Conservation (phyloP, 176 grass and related monocot genomes). For the Aegilops bicornis region DNA sequence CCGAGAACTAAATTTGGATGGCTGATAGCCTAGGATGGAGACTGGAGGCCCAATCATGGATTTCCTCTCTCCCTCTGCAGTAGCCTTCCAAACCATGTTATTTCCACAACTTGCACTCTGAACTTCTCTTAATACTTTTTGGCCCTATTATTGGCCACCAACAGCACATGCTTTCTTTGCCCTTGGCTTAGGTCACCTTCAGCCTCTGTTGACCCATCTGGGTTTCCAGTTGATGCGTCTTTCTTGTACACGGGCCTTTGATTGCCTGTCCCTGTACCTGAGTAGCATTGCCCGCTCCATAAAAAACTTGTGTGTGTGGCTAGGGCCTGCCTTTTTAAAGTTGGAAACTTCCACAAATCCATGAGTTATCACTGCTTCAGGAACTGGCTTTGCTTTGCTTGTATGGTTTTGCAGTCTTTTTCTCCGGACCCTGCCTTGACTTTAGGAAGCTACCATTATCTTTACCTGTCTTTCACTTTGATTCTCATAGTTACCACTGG, state of each 20-base stretch:
- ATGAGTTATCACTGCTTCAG: slow-evolving; percentile 18
- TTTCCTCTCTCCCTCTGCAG: slow-evolving; percentile 10
- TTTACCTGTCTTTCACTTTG: slow-evolving; percentile 40
- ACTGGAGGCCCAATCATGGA: neutral
- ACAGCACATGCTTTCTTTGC: slow-evolving; percentile 52
- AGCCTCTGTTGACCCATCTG: slow-evolving; percentile 36
- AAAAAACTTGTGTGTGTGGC: slow-evolving; percentile 51
- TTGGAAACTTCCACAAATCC: slow-evolving; percentile 53
- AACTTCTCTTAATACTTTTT: slow-evolving; percentile 8
- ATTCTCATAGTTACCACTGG: slow-evolving; percentile 6
- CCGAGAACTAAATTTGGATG: slow-evolving; percentile 53
- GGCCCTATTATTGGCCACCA: slow-evolving; percentile 57
- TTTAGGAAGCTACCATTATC: slow-evolving; percentile 50
- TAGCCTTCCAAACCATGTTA: no score
- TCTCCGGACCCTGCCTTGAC: slow-evolving; percentile 50
- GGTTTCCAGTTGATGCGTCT: slow-evolving; percentile 55
- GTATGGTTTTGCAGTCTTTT: slow-evolving; percentile 39
- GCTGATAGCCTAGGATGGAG: slow-evolving; percentile 47
- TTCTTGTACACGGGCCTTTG: slow-evolving; percentile 47
- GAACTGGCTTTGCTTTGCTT: neutral
- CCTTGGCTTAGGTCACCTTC: slow-evolving; percentile 30
- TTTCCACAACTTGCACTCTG: no score
- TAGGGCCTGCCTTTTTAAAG: slow-evolving; percentile 40
- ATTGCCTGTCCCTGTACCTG: slow-evolving; percentile 33
- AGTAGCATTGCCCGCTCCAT: slow-evolving; percentile 43